These are phyloP conservation scores for Pseudognaphalium luteoalbum DNA, from an alignment of 129 eudicot species.

Conservation along the genomic window DNA sequence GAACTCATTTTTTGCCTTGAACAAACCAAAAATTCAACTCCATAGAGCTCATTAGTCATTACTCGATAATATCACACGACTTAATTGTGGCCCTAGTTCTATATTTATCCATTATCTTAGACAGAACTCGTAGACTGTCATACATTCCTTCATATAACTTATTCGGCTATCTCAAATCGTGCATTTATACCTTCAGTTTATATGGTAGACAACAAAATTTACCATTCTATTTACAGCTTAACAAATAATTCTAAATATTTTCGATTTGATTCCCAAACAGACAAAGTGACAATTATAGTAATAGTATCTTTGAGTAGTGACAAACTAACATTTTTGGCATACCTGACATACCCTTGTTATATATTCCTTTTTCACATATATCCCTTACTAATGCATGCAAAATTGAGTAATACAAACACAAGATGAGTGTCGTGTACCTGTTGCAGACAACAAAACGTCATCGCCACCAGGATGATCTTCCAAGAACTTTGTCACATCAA, in stretches of 20 bases:
- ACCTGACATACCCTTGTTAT: not conserved
- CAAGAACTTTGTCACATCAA: conserved; percentile 90
- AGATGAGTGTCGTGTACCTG: conserved; percentile 45
- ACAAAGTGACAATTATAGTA: not conserved
- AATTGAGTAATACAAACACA: not conserved
- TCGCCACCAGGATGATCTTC: conserved; percentile 98
- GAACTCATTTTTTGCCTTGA: not conserved
- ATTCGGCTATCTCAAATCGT: not conserved
- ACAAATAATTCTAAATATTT: not conserved
- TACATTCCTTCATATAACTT: not conserved
- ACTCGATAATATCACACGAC: not conserved
- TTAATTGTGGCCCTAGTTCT: not conserved
- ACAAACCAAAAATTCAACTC: not conserved
- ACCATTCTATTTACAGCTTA: not conserved
- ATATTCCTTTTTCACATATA: not conserved
- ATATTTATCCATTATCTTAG: not conserved
- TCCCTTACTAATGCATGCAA: not conserved
- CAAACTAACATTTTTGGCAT: conserved; percentile 1
- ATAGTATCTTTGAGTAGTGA: conserved; percentile 2
- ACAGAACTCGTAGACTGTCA: not conserved
- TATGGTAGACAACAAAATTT: conserved; percentile 9
- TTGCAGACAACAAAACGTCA: conserved; percentile 81
- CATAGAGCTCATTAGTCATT: not conserved
- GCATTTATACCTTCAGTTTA: not conserved
- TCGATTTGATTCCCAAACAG: not conserved